phyloP scores from a whole-genome alignment of 352 stramenopile genomes.

The Aphanomyces invadans region DNA sequence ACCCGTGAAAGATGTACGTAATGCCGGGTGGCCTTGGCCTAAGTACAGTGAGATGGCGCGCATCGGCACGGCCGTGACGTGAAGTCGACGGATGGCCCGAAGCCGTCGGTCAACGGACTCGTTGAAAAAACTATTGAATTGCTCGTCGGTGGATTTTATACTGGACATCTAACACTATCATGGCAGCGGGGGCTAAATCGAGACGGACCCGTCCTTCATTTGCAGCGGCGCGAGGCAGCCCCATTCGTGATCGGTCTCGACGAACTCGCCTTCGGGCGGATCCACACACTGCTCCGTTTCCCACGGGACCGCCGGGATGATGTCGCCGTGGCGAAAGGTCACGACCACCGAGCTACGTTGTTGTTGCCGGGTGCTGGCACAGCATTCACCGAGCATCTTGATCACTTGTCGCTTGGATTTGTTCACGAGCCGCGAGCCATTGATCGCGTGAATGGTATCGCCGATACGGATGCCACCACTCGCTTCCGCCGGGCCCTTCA shows the following conservation, averaged over 20 bases:
- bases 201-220: constrained; percentile 80
- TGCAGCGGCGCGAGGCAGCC: constrained; percentile 55
- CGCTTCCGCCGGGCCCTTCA: constrained; percentile 64
- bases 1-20: too few species aligned
- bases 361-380: too few species aligned
- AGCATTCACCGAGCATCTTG: constrained; percentile 75
- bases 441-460: constrained; percentile 80
- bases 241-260: constrained; percentile 81
- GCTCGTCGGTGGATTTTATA: too few species aligned
- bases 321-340: constrained; percentile 78
- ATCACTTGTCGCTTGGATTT: constrained; percentile 79
- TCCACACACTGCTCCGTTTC: constrained; percentile 70
- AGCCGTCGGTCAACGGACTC: too few species aligned
- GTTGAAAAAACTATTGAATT: too few species aligned
- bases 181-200: constrained; percentile 74
- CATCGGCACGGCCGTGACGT: too few species aligned
- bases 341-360: too few species aligned
- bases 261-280: constrained; percentile 69
- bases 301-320: constrained; percentile 64
- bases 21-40: too few species aligned
- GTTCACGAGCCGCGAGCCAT: constrained; percentile 81
- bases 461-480: constrained; percentile 63
- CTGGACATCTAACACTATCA: too few species aligned
- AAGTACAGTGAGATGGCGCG: too few species aligned
- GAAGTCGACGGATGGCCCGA: too few species aligned